A percentile compares a stretch with the other conserved stretches of the same genome.
Evolutionary conservation across 108 stramenopile species (phyloP).

Genomic region (Discostella stelligeroides): DNA sequence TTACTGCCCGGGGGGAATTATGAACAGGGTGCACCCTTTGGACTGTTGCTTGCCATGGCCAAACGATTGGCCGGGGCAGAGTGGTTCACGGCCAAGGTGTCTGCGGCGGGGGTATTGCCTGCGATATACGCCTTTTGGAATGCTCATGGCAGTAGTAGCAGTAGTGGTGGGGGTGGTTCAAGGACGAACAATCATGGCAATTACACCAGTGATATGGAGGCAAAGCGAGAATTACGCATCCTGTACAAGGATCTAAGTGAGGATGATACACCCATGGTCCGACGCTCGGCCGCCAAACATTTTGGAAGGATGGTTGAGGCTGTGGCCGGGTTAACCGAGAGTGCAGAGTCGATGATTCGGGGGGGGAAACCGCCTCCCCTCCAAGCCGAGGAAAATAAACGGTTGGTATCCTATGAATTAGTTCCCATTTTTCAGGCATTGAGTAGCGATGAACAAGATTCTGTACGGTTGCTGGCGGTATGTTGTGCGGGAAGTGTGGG

Average conservation of each 20-base stretch:
- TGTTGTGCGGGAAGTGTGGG: slow-evolving; percentile 71
- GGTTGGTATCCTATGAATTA: slow-evolving; percentile 50
- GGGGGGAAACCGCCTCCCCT: slow-evolving; percentile 22
- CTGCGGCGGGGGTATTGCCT: slow-evolving; percentile 79
- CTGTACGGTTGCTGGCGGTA: slow-evolving; percentile 93
- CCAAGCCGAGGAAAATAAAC: slow-evolving; percentile 30
- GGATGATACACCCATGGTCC: slow-evolving; percentile 98
- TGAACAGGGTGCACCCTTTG: slow-evolving; percentile 29
- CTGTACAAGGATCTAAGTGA: slow-evolving; percentile 77
- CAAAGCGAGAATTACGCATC: slow-evolving; percentile 57
- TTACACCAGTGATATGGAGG: slow-evolving; percentile 25
- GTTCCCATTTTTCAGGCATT: slow-evolving; percentile 80
- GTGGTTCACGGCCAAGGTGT: slow-evolving; percentile 97
- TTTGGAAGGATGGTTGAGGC: slow-evolving; percentile 68
- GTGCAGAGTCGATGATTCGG: slow-evolving; percentile 41
- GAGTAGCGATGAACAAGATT: slow-evolving; percentile 95
- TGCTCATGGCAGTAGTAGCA: no score
- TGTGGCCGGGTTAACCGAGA: slow-evolving; percentile 48
- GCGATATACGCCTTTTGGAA: slow-evolving; percentile 49
- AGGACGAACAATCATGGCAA: no score
- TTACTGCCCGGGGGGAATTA: slow-evolving; percentile 38
- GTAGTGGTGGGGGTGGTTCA: no score
- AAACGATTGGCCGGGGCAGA: slow-evolving; percentile 86
- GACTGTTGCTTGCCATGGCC: slow-evolving; percentile 65
- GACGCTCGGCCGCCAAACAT: slow-evolving; percentile 82